Conservation (phyloP, 257 asterid species). For the Solanum gracilifrons region DNA sequence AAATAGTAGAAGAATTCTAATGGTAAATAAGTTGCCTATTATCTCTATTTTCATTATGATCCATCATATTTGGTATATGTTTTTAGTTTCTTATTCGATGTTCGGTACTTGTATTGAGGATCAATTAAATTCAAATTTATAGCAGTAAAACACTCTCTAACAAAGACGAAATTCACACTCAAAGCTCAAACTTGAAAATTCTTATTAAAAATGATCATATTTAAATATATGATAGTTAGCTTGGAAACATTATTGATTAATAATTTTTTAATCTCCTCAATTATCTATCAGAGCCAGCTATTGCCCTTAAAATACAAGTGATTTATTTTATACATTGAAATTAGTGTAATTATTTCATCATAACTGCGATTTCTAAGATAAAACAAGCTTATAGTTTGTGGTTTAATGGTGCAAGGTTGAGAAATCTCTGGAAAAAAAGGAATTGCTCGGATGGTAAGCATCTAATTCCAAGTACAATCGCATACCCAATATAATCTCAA, state of each 20-base stretch:
- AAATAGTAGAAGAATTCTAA: background rate
- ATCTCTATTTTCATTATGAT: background rate
- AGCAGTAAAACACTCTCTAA: too few species aligned
- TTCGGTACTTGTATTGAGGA: too few species aligned
- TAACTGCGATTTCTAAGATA: too few species aligned
- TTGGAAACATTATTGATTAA: background rate
- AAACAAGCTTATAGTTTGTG: background rate
- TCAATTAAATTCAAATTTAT: too few species aligned
- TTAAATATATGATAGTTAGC: background rate
- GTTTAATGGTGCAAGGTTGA: background rate
- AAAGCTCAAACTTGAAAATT: background rate
- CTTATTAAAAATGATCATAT: too few species aligned
- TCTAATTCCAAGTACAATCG: too few species aligned
- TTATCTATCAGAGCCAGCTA: background rate
- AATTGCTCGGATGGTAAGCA: background rate
- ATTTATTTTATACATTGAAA: background rate
- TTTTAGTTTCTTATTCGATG: background rate
- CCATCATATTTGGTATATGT: background rate
- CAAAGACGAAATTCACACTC: too few species aligned
- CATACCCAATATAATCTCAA: background rate
- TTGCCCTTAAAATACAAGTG: background rate
- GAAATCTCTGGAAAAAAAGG: rapidly evolving
- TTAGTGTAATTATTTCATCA: background rate
- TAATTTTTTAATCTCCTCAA: background rate
- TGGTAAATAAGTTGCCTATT: background rate